Base-by-base conservation (phyloP, 2,329 filamentous ascomycete species). In the Drechslera avenae region DNA sequence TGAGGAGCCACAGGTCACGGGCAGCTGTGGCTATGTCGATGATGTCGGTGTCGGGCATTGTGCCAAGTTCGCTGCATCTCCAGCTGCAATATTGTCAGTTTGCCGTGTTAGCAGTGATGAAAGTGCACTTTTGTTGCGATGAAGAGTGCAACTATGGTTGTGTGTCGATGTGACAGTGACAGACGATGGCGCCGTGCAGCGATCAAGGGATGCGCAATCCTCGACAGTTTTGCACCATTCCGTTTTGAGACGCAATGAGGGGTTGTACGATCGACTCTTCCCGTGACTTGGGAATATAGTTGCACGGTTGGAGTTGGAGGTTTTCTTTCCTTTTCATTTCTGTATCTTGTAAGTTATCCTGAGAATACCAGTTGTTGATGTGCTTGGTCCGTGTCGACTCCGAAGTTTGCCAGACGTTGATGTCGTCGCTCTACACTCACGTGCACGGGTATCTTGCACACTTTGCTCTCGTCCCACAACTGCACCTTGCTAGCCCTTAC, bases 11-110 rank as follows among this genome's bases (percentile, higher is more conserved):
- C 59, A 51, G 48, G 47, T 55, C 52, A 60, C 53, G 51, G 50
- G 52, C 30, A 46, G 50, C 43, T 59, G 65, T 66, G 63, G 66
- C 66, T 68, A 63, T 63, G 67, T 56, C 39, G 39, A 60, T 59
- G 46, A 56, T 57, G 51, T 43, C 51, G 54, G 47, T 52, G 43
- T 56, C 46, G 59, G 54, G 33, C 41, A 56, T 44, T 40, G 40
- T 59, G 63, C 64, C 45, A 51, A 46, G 39, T 46, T 41, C 31
- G 54, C 48, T 44, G 57, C 35, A 47, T 54, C 59, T 66, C 48
- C 45, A 43, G 54, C 63, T 66, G 48, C 52, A 53, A 37, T 51
- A 52, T 18, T 35, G 54, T 68, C 42, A 63, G 57, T 61, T 41
- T 44, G 23, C 19, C 5, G n/a, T 26, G 57, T 67, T 66, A 68